Evolutionary conservation across 129 eudicot species (phyloP).

Genomic region (Mikania micrantha): DNA sequence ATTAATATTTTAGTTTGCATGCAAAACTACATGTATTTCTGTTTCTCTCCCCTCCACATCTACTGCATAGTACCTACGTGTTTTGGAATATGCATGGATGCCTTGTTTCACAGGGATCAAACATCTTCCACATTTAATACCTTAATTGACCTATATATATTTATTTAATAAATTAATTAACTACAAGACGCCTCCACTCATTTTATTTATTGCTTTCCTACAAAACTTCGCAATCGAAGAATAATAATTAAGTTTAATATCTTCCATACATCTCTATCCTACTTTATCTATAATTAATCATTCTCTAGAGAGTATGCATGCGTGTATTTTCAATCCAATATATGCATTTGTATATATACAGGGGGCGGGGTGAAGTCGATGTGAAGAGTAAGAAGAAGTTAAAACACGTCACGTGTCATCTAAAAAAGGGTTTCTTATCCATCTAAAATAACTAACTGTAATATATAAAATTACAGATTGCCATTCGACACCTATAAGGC

Average conservation of each 20-base stretch:
- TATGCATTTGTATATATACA: no score
- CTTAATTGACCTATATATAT: neutral
- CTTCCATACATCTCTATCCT: slow-evolving; percentile 18
- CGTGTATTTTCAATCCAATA: neutral
- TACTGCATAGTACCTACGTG: no score
- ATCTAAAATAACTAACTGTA: no score
- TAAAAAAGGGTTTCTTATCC: no score
- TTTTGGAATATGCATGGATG: slow-evolving; percentile 2
- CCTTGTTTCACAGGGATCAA: slow-evolving; percentile 28
- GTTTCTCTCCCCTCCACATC: slow-evolving; percentile 14
- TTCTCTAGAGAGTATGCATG: neutral
- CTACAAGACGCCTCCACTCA: neutral
- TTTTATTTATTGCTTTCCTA: slow-evolving; percentile 4
- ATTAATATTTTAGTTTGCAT: neutral
- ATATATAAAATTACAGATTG: no score
- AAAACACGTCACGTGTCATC: no score
- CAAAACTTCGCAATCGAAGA: slow-evolving; percentile 24
- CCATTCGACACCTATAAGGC: no score
- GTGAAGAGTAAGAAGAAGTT: no score
- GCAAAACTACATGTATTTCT: slow-evolving; percentile 13
- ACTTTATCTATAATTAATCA: neutral
- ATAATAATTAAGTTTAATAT: slow-evolving; percentile 5
- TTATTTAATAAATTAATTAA: no score
- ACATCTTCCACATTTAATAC: slow-evolving; percentile 24
- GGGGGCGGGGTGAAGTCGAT: no score